These are phyloP conservation scores for Grigorovia jiainica DNA, from an alignment of 805 yeast genomes.

Conservation along the genomic window DNA sequence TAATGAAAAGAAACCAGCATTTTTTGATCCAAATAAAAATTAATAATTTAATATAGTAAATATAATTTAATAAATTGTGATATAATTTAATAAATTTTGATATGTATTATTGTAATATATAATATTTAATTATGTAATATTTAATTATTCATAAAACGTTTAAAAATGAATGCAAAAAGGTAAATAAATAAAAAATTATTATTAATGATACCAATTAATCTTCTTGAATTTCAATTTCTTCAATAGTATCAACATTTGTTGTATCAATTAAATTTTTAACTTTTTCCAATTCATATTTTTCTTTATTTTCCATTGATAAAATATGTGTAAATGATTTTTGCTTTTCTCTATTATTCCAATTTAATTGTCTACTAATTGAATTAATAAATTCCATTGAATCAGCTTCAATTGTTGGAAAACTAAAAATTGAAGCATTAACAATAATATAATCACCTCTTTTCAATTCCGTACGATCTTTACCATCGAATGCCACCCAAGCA, in stretches of 20 bases:
- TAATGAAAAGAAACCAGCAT: slow-evolving; percentile 18
- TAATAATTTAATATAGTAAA: no score
- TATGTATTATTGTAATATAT: no score
- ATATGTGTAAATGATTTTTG: slow-evolving; percentile 71
- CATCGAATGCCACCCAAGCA: slow-evolving; percentile 97
- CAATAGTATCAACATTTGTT: slow-evolving; percentile 1
- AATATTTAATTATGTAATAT: background rate
- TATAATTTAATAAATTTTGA: no score
- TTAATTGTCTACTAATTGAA: slow-evolving; percentile 72
- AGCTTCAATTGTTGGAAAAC: slow-evolving; percentile 85
- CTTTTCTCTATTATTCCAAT: slow-evolving; percentile 88
- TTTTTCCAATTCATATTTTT: slow-evolving; percentile 27
- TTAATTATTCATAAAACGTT: background rate
- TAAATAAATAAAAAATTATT: background rate
- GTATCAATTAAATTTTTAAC: background rate
- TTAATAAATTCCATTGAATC: slow-evolving; percentile 72
- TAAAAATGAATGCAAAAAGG: no score
- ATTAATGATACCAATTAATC: background rate
- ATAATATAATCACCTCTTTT: slow-evolving; percentile 77
- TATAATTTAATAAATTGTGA: no score
- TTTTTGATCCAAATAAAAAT: slow-evolving; percentile 18
- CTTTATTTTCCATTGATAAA: slow-evolving; percentile 47
- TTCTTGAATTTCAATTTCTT: background rate
- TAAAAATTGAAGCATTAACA: slow-evolving; percentile 76
- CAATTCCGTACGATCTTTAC: slow-evolving; percentile 76